Conservation (phyloP, 2,329 filamentous ascomycete species). For the Thielaviopsis populi region DNA sequence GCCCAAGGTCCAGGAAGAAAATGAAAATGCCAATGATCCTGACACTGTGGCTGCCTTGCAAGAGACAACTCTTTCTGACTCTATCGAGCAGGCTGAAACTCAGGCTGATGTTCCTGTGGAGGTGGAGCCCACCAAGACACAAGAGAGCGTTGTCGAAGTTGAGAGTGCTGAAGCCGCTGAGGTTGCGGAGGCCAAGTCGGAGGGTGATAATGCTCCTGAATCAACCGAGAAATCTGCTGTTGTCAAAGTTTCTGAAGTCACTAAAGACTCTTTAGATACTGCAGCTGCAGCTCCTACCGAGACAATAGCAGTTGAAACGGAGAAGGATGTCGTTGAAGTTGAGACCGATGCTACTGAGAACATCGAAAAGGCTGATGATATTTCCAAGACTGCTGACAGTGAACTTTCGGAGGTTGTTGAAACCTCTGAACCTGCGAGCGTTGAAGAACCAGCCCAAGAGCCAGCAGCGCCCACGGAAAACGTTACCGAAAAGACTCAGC, state of each 20-base stretch:
- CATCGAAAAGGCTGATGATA: conserved; percentile 2
- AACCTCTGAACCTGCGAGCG: neutral
- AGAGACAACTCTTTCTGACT: too few relatives aligned
- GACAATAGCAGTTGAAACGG: neutral
- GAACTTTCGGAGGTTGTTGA: conserved; percentile 12
- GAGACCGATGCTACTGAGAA: conserved; percentile 10
- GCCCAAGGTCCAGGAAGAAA: too few relatives aligned
- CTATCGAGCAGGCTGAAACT: neutral
- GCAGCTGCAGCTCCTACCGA: conserved; percentile 1
- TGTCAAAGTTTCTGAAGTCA: neutral
- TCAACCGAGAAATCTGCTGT: conserved; percentile 1
- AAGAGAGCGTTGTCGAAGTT: neutral
- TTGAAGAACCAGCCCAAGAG: neutral
- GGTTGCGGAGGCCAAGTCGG: neutral
- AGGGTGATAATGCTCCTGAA: neutral
- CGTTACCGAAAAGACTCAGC: conserved; percentile 8
- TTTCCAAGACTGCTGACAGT: conserved; percentile 7
- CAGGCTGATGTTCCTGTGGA: neutral
- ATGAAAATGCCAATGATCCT: too few relatives aligned
- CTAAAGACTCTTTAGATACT: neutral
- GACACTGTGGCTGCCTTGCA: too few relatives aligned
- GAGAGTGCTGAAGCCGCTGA: neutral
- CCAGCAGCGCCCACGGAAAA: conserved; percentile 15
- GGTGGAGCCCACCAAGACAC: neutral
- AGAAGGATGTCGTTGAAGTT: neutral